Conservation (phyloP, 176 grass and related monocot species). For the Eremochloa ophiuroides region DNA sequence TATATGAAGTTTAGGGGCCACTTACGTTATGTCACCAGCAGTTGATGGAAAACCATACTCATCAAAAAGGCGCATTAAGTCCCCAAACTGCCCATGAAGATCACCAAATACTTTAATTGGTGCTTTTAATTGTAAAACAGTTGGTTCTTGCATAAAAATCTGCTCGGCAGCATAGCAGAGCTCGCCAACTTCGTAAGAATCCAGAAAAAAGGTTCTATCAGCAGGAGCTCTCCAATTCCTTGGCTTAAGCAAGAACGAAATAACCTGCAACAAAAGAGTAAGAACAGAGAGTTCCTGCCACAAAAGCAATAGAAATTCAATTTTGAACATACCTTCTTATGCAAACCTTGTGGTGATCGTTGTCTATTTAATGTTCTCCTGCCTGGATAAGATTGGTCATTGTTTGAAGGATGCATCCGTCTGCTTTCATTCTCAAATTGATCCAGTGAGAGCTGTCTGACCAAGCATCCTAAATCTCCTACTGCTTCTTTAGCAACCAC, state of each 20-base stretch:
- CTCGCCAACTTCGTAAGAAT: conserved; percentile 95
- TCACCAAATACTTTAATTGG: conserved; percentile 98
- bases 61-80: conserved; percentile 97
- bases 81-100: conserved; percentile 98
- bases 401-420: conserved; percentile 84
- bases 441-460: conserved; percentile 90
- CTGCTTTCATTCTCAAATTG: conserved; percentile 99
- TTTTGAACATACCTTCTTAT: conserved; percentile 65
- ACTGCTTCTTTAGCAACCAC: conserved; percentile 96
- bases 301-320: conserved; percentile 10
- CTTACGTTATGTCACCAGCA: conserved; percentile 95
- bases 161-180: conserved; percentile 96
- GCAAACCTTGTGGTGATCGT: conserved; percentile 88
- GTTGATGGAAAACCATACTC: conserved; percentile 98
- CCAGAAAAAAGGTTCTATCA: conserved; percentile 90
- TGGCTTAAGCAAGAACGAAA: conserved; percentile 79
- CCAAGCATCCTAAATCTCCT: conserved; percentile 88
- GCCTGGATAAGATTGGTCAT: conserved; percentile 58
- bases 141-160: conserved; percentile 97
- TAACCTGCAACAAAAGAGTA: conserved; percentile 49
- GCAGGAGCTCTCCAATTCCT: conserved; percentile 87
- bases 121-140: conserved; percentile 95
- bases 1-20: conserved; percentile 17
- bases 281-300: conserved; percentile 13
- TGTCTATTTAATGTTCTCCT: conserved; percentile 87